Conservation (phyloP, 2,329 filamentous ascomycete genomes). For the Coniella vitis region DNA sequence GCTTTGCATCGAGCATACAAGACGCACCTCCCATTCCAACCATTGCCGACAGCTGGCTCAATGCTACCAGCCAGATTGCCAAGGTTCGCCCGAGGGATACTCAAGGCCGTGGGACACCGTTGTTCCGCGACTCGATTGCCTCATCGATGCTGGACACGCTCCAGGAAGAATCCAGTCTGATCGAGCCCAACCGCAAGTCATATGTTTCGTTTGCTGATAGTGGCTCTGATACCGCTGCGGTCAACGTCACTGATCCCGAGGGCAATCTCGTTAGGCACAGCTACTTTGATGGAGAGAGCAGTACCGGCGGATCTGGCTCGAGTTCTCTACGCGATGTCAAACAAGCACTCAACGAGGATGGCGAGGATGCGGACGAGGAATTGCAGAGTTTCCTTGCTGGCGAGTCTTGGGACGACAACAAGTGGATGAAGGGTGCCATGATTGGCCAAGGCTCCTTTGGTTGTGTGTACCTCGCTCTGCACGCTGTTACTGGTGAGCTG, state of each 20-base stretch:
- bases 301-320: conserved; percentile 47
- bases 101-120: conserved; percentile 43
- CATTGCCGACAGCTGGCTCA: conserved; percentile 90
- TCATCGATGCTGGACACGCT: conserved; percentile 85
- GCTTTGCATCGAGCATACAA: conserved; percentile 83
- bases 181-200: conserved; percentile 86
- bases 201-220: conserved; percentile 86
- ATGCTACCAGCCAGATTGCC: conserved; percentile 47
- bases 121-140: conserved; percentile 79
- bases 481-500: conserved; percentile 92
- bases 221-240: conserved; percentile 60
- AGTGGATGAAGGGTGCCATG: conserved; percentile 98
- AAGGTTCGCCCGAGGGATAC: conserved; percentile 38
- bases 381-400: conserved; percentile 84
- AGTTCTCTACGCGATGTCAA: conserved; percentile 79
- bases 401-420: conserved; percentile 92
- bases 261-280: conserved; percentile 64
- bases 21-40: conserved; percentile 93
- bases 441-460: conserved; percentile 97
- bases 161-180: conserved; percentile 76
- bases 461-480: conserved; percentile 87
- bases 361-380: conserved; percentile 85
- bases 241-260: conserved; percentile 72
- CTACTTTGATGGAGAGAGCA: conserved; percentile 77
- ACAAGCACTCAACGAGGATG: conserved; percentile 80